Evolutionary conservation across 2,329 filamentous ascomycete genomes (phyloP).

Genomic region (Fusarium sp.): DNA sequence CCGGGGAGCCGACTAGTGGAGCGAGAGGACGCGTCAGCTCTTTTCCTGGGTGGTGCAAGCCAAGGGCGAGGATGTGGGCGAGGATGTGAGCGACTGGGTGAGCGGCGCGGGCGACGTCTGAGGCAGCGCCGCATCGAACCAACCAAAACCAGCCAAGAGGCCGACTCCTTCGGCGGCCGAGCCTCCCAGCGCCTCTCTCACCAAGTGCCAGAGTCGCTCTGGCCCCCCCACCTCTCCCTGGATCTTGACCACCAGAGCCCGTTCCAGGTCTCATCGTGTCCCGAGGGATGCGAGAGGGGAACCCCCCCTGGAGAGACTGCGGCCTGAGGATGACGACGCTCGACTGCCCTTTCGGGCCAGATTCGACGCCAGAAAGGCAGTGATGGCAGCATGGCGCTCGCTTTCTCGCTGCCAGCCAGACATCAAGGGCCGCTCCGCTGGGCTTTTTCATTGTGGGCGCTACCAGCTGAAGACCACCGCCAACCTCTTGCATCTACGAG

Average conservation of each 20-base stretch:
- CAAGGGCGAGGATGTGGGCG: conserved; percentile 35
- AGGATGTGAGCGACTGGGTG: conserved; percentile 23
- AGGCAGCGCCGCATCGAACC: conserved; percentile 31
- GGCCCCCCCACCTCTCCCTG: conserved; percentile 20
- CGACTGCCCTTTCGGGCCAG: conserved; percentile 41
- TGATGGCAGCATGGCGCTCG: conserved; percentile 30
- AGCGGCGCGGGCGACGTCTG: conserved; percentile 34
- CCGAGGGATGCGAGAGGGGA: conserved; percentile 15
- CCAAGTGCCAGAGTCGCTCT: conserved; percentile 4
- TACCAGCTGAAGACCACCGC: conserved; percentile 18
- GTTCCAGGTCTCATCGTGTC: conserved; percentile 10
- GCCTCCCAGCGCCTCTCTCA: conserved; percentile 16
- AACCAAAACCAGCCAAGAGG: conserved; percentile 19
- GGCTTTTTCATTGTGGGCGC: conserved; percentile 26
- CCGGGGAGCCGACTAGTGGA: conserved; percentile 40
- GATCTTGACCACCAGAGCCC: background rate
- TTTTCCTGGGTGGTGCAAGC: conserved; percentile 42
- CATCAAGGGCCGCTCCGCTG: conserved; percentile 24
- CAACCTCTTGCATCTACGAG: conserved; percentile 32
- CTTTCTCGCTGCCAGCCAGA: background rate
- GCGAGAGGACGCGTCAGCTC: conserved; percentile 47
- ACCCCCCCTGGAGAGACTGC: conserved; percentile 28
- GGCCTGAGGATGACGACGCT: conserved; percentile 50
- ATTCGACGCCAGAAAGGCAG: conserved; percentile 31
- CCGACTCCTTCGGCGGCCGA: conserved; percentile 16